Conservation (phyloP, 306 rosid genomes). For the Quillaja saponaria region DNA sequence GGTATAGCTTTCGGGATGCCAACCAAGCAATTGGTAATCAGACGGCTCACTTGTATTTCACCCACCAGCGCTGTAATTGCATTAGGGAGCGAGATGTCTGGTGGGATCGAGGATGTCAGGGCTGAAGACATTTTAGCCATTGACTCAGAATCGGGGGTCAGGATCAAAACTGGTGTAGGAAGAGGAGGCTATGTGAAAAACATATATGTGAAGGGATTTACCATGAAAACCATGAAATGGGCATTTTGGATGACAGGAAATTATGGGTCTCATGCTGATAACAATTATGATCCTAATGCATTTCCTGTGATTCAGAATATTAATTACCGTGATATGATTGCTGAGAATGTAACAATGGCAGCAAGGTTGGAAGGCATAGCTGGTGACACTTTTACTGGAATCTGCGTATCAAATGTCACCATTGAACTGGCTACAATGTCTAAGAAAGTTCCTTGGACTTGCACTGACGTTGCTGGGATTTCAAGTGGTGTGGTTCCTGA, state of each 20-base stretch:
- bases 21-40: slow-evolving; percentile 59
- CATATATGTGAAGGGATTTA: slow-evolving; percentile 62
- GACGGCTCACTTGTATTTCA: slow-evolving; percentile 73
- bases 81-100: slow-evolving; percentile 82
- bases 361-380: slow-evolving; percentile 68
- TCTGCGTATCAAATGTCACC: slow-evolving; percentile 73
- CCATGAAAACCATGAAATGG: slow-evolving; percentile 75
- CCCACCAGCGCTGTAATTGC: slow-evolving; percentile 80
- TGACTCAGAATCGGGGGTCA: slow-evolving; percentile 60
- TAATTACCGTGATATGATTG: slow-evolving; percentile 62
- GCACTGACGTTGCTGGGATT: slow-evolving; percentile 64
- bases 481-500: slow-evolving; percentile 57
- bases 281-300: slow-evolving; percentile 59
- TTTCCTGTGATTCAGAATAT: slow-evolving; percentile 56
- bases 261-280: slow-evolving; percentile 75
- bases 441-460: slow-evolving; percentile 66
- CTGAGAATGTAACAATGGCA: slow-evolving; percentile 66
- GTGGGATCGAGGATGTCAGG: slow-evolving; percentile 75
- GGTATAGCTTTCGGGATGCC: slow-evolving; percentile 79
- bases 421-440: slow-evolving; percentile 53
- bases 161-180: slow-evolving; percentile 76
- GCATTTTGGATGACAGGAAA: slow-evolving; percentile 79
- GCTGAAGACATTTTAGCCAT: slow-evolving; percentile 72
- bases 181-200: slow-evolving; percentile 81
- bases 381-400: slow-evolving; percentile 61